phyloP scores from a whole-genome alignment of 1,284 basidiomycete species.

The Ceratobasidium sp. region DNA sequence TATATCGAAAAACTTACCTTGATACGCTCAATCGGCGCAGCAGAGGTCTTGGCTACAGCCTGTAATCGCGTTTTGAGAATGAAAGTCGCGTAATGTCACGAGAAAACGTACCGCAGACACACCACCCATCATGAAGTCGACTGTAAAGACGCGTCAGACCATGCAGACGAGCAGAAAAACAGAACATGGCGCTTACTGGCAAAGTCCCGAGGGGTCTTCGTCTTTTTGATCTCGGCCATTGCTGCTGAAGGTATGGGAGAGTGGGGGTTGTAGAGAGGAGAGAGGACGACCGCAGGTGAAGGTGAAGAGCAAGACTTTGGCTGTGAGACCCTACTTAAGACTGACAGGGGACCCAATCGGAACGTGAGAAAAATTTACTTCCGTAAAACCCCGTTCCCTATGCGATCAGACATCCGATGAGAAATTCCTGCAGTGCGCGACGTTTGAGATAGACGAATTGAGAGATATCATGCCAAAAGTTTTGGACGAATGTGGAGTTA shows the following conservation, averaged over 20 bases:
- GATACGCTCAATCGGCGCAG: constrained; percentile 99
- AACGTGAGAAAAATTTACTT: constrained; percentile 29
- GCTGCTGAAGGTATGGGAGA: constrained; percentile 48
- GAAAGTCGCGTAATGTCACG: constrained; percentile 26
- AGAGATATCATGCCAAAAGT: no score
- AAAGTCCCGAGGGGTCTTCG: constrained; percentile 84
- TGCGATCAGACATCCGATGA: background rate
- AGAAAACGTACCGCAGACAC: constrained; percentile 78
- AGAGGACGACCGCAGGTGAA: constrained; percentile 38
- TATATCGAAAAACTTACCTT: constrained; percentile 59
- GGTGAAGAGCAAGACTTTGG: constrained; percentile 24
- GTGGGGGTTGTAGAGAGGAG: constrained; percentile 55
- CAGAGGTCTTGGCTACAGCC: constrained; percentile 97
- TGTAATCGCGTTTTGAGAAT: constrained; percentile 53
- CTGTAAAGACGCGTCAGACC: constrained; percentile 56
- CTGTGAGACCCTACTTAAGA: constrained; percentile 24
- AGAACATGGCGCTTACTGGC: constrained; percentile 64
- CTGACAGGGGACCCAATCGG: constrained; percentile 29
- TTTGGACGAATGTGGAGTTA: no score
- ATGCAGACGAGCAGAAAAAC: constrained; percentile 41
- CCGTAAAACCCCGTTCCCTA: constrained; percentile 8
- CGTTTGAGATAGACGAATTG: constrained; percentile 7
- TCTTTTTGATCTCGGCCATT: constrained; percentile 63
- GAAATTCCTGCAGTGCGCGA: background rate
- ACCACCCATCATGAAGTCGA: constrained; percentile 93